These are phyloP conservation scores for Coniella lustricola DNA, from an alignment of 2,329 filamentous ascomycete species.

Conservation along the genomic window DNA sequence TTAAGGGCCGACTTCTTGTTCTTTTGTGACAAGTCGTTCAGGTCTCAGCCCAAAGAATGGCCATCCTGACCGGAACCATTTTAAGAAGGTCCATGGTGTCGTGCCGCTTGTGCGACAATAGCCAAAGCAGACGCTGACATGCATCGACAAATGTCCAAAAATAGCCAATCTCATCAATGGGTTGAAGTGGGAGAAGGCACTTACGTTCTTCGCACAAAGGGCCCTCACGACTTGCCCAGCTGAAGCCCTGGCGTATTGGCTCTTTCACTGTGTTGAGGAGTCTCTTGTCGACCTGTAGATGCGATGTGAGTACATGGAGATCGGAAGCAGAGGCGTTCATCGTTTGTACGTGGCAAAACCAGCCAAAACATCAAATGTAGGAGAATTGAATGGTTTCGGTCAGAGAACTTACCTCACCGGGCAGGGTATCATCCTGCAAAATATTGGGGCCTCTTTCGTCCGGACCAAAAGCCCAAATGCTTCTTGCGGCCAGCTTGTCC, in stretches of 20 bases:
- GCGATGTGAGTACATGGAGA: constrained; percentile 11
- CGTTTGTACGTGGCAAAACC: background rate
- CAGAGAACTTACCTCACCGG: constrained; percentile 61
- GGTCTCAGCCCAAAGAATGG: background rate
- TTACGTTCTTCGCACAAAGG: constrained; percentile 95
- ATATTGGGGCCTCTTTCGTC: constrained; percentile 95
- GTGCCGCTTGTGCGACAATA: constrained; percentile 6
- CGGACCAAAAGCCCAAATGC: constrained; percentile 97
- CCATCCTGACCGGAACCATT: constrained; percentile 1
- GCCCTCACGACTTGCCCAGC: constrained; percentile 91
- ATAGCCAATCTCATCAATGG: constrained; percentile 12
- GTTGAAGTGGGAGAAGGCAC: constrained; percentile 30
- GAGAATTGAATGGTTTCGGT: background rate
- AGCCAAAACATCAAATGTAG: no score
- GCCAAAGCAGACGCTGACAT: constrained; percentile 2
- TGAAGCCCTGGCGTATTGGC: constrained; percentile 91
- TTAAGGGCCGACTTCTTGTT: no score
- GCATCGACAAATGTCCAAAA: constrained; percentile 8
- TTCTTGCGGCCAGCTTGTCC: constrained; percentile 87
- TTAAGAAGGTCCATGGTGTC: constrained; percentile 10
- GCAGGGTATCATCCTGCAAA: constrained; percentile 90
- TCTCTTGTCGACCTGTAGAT: constrained; percentile 76
- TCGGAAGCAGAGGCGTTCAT: background rate
- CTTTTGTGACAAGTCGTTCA: background rate
- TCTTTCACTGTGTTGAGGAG: constrained; percentile 80